Percentiles rank a stretch among this genome's conserved stretches.
phyloP scores from a whole-genome alignment of 1,284 basidiomycete species.

The Malassezia sp. region DNA sequence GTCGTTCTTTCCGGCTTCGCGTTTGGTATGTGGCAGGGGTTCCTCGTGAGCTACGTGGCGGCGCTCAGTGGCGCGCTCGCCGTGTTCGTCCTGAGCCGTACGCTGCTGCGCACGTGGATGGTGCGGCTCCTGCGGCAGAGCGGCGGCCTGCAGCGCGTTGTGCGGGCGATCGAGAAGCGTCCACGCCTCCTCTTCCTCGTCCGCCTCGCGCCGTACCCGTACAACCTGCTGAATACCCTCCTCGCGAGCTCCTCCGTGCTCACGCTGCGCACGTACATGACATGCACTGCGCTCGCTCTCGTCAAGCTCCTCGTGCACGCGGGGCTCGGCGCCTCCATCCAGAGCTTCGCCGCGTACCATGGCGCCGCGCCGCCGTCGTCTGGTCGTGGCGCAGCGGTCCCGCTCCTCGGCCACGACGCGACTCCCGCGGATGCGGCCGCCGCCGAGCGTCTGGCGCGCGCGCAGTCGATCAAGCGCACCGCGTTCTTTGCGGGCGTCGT shows the following conservation, averaged over 20 bases:
- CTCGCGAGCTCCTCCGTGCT: constrained; percentile 75
- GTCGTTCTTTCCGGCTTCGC: constrained; percentile 77
- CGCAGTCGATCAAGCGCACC: constrained; percentile 54
- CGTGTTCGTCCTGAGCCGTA: constrained; percentile 65
- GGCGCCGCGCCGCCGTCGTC: constrained; percentile 9
- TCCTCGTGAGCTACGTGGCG: constrained; percentile 69
- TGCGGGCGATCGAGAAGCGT: constrained; percentile 72
- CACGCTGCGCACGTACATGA: constrained; percentile 62
- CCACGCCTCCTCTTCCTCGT: constrained; percentile 73
- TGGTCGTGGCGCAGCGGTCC: not conserved
- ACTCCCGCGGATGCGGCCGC: not conserved
- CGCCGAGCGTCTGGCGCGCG: constrained; percentile 20
- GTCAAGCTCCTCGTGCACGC: constrained; percentile 79
- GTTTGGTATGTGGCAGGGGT: constrained; percentile 66
- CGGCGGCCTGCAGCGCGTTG: constrained; percentile 51
- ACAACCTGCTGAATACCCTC: constrained; percentile 78
- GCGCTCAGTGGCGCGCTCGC: constrained; percentile 65
- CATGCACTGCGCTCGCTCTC: constrained; percentile 68
- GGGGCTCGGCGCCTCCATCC: constrained; percentile 66
- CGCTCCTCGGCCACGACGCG: too few species aligned
- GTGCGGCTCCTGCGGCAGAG: constrained; percentile 58
- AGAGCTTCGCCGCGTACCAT: constrained; percentile 65
- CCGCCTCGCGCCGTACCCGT: constrained; percentile 57
- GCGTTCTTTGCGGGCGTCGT: constrained; percentile 61
- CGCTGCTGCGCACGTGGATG: constrained; percentile 60